A percentile compares a stretch with the other conserved stretches of the same genome.
Conservation (phyloP, 306 rosid species). For the Sicyos baderoa region DNA sequence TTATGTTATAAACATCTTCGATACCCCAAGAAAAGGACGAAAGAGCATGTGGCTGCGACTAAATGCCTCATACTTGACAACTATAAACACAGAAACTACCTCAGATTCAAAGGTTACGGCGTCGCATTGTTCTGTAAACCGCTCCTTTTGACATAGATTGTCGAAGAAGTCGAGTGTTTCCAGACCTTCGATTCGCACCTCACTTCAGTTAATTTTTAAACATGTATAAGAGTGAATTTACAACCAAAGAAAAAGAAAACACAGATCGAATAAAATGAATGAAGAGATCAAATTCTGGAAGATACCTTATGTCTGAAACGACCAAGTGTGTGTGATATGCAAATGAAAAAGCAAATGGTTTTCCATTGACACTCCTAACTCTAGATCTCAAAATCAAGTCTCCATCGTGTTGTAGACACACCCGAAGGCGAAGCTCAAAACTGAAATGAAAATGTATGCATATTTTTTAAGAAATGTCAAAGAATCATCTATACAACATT, state of each 20-base stretch:
- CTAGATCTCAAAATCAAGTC: slow-evolving; percentile 62
- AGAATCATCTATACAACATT: background rate
- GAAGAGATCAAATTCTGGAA: slow-evolving; percentile 15
- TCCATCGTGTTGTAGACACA: slow-evolving; percentile 52
- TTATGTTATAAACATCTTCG: background rate
- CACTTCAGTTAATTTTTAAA: slow-evolving; percentile 29
- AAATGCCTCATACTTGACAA: background rate
- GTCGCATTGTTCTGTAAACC: slow-evolving; percentile 92
- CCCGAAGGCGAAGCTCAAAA: slow-evolving; percentile 82
- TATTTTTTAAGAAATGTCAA: slow-evolving; percentile 18
- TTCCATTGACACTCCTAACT: slow-evolving; percentile 65
- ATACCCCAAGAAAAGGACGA: background rate
- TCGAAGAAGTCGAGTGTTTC: slow-evolving; percentile 88
- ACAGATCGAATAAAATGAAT: slow-evolving; percentile 2
- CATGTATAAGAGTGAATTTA: background rate
- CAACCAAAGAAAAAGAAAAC: background rate
- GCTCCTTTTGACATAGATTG: slow-evolving; percentile 65
- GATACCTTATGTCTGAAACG: slow-evolving; percentile 88
- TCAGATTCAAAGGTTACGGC: slow-evolving; percentile 87
- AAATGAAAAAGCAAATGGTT: slow-evolving; percentile 78
- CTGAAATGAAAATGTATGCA: slow-evolving; percentile 30
- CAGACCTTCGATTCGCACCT: slow-evolving; percentile 88
- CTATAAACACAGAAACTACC: slow-evolving; percentile 27
- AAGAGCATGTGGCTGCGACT: background rate
- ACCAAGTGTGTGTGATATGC: slow-evolving; percentile 76